Percentiles rank a stretch among this genome's conserved stretches.
These are phyloP conservation scores for Eucalyptus tenuipes DNA, from an alignment of 345 rosid genomes.

Conservation along the genomic window DNA sequence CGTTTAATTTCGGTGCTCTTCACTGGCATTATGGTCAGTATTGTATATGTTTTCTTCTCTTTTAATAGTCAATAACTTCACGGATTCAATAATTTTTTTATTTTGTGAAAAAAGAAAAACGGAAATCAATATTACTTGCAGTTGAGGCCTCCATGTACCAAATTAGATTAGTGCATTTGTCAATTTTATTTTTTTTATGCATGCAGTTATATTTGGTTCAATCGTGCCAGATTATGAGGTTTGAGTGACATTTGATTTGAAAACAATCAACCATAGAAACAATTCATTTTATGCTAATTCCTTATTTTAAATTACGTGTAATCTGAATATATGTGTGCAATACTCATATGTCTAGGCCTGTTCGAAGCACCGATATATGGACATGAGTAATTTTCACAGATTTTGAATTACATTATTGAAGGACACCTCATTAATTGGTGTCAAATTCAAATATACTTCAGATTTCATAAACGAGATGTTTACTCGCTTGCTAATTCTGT, in stretches of 20 bases:
- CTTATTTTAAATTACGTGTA: no score
- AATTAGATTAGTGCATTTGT: not conserved
- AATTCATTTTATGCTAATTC: not conserved
- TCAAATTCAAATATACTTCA: not conserved
- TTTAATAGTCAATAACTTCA: no score
- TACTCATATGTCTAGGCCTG: not conserved
- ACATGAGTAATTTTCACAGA: not conserved
- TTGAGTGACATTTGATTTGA: not conserved
- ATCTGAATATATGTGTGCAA: not conserved
- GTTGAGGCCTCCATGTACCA: not conserved
- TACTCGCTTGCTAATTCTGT: no score
- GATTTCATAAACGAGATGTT: not conserved
- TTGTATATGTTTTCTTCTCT: no score
- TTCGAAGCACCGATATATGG: not conserved
- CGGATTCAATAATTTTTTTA: no score
- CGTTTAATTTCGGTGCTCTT: no score
- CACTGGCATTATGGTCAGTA: no score
- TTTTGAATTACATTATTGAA: not conserved
- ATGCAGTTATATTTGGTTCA: not conserved
- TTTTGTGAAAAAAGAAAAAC: no score
- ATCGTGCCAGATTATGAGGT: rapidly evolving
- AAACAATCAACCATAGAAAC: not conserved
- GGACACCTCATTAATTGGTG: not conserved
- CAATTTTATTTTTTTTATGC: not conserved
- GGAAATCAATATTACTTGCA: not conserved